A percentile compares a stretch with the other conserved stretches of the same genome.
phyloP scores from a whole-genome alignment of 2,329 filamentous ascomycete genomes.

The Trichoderma aggressivum region DNA sequence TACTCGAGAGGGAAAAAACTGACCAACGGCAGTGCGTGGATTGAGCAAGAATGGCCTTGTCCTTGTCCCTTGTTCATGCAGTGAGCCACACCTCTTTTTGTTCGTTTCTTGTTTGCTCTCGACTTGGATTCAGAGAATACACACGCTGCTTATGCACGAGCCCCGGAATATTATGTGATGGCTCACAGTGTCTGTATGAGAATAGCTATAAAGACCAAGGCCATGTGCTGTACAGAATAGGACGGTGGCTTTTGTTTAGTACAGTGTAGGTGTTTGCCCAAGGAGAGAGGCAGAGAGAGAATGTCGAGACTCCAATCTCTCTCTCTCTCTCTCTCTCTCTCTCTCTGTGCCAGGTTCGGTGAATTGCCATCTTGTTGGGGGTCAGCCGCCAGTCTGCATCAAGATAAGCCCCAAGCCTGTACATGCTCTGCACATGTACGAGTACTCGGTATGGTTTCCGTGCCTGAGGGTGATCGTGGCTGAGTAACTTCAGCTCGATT shows the following conservation, averaged over 20 bases:
- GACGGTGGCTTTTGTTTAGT: neutral
- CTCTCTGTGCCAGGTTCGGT: neutral
- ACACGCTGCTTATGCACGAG: neutral
- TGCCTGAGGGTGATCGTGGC: neutral
- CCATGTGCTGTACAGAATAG: neutral
- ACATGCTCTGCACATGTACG: neutral
- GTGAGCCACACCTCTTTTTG: neutral
- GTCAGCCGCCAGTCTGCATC: conserved; percentile 8
- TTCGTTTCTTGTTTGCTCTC: neutral
- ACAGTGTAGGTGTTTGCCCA: neutral
- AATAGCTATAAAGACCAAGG: neutral
- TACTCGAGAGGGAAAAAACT: neutral
- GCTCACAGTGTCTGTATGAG: neutral
- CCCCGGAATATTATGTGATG: neutral
- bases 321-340: neutral
- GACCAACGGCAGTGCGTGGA: neutral
- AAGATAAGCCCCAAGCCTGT: neutral
- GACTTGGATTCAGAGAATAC: neutral
- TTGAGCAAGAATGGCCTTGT: neutral
- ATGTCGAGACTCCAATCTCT: neutral
- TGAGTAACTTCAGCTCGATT: neutral
- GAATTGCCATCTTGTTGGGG: conserved; percentile 3
- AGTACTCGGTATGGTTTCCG: neutral
- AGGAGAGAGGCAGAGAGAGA: neutral
- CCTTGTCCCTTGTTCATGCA: neutral